Base-by-base conservation (phyloP, 1,139 yeast species). In the Diutina scorzettiae region DNA sequence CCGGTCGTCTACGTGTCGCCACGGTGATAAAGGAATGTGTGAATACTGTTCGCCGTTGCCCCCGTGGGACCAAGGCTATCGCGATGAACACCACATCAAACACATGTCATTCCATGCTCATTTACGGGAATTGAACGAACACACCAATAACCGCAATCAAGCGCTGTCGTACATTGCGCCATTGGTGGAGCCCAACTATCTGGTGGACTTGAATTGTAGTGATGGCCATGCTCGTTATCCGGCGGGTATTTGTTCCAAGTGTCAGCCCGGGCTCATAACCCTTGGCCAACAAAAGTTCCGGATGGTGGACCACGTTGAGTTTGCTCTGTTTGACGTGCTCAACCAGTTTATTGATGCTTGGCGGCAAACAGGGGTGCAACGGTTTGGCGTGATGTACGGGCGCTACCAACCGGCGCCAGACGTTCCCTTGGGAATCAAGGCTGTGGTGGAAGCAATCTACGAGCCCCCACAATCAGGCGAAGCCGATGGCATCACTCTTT, bases 301-400 rank as follows among this genome's bases (percentile, higher is more conserved):
- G 54, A 85, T 91, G 96, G 95, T 93, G 18, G 99, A 93, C 59
- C 97, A 93, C 63, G 93, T 91, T 25, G 97, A 91, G 58, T 84
- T 89, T 59, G 78, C 87, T 17, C 77, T 76, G 47, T 76, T 87
- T 40, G 66, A 69, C 4, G 73, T 87, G 29, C 74, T 93, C 45
- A 85, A 91, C 57, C 67, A 72, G 33, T 91, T 93, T 59, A 84
- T 93, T 45, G 93, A 91, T 49, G 66, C 84, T 14, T 91, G 99
- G 99, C 77, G 99, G 61, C 65, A 69, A 45, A 75, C 93, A 0
- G 97, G 96, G 1, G 66, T 75, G 16, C 99, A 93, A 61, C 71
- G 98, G 53, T 72, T 82, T 47, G 98, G 96, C 0, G 71, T 80
- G 46, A 60, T 93, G 60, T 81, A 86, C 54, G 99, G 99, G 5